Evolutionary conservation across 371 early-diverging fungal genomes (phyloP), one percentile per base, ranked within the genome.

Genomic region (Zopfochytrium polystomum): DNA sequence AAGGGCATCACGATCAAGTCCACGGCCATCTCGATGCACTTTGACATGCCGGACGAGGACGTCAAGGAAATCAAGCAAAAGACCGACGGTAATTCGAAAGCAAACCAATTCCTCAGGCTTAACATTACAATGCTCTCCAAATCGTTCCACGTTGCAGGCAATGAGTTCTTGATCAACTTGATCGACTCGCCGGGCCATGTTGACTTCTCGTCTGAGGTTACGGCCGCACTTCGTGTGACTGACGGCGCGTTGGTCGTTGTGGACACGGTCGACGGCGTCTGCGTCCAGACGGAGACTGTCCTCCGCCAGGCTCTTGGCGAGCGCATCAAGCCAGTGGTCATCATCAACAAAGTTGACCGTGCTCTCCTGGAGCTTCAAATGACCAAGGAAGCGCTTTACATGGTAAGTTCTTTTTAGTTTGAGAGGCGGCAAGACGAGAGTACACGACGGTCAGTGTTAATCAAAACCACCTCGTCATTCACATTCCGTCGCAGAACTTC

Each of bases 1-100:
- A n/a, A n/a, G n/a, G n/a, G n/a, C n/a, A n/a, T 98, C 70, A 99
- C 99, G 71, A 99, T 99, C 88, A 98, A 98, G 88, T 96, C 97
- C 47, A 98, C 99, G 52, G 99, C 99, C 67, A 99, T 99, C 74
- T 95, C 96, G 64, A 91, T 99, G 93, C 96, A 85, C 87, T 98
- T 98, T 80, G 89, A 91, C 78, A 83, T 99, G 80, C 75, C 84
- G 61, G 82, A 87, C 55, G 92, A 92, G 20, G 91, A 91, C 73
- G 74, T 98, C 49, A 65, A 71, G 55, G 95, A 93, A 68, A 82
- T 97, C 78, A 89, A 92, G 80, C 90, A 94, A 77, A 90, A 90
- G 85, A 84, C 92, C 59, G 87, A 87, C n/a, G 94, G 93, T 80
- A 61, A 67, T 46, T 18, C n/a, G n/a, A n/a, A n/a, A n/a, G n/a